phyloP scores from a whole-genome alignment of 257 asterid genomes.

The Jacaranda mimosifolia region DNA sequence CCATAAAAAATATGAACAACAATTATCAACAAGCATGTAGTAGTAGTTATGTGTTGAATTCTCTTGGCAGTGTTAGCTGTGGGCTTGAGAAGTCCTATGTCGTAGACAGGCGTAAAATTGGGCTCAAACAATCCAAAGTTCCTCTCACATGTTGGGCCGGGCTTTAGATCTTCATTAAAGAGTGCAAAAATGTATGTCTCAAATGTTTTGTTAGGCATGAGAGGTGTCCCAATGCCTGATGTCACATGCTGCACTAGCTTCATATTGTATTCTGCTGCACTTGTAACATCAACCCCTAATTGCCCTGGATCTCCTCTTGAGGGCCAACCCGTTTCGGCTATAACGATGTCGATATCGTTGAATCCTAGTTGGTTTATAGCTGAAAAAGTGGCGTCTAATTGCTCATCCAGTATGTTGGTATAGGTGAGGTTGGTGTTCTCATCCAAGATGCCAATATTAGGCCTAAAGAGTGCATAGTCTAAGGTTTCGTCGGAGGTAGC shows the following conservation, averaged over 20 bases:
- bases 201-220: conserved; percentile 50
- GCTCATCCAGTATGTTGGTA: conserved; percentile 58
- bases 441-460: conserved; percentile 45
- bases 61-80: conserved; percentile 40
- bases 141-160: conserved; percentile 76
- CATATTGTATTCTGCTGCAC: conserved; percentile 42
- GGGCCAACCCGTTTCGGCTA: conserved; percentile 61
- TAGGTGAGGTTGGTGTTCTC: conserved; percentile 41
- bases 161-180: conserved; percentile 71
- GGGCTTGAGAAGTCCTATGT: conserved; percentile 61
- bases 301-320: conserved; percentile 48
- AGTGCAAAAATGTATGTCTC: conserved; percentile 59
- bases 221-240: conserved; percentile 53
- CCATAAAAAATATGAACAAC: conserved; percentile 42
- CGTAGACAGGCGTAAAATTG: conserved; percentile 56
- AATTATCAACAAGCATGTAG: conserved; percentile 40
- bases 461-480: conserved; percentile 54
- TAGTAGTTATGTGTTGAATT: not conserved
- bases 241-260: conserved; percentile 46
- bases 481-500: conserved; percentile 37
- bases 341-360: conserved; percentile 45
- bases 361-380: conserved; percentile 45
- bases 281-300: conserved; percentile 39
- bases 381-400: conserved; percentile 47
- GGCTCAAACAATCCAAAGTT: conserved; percentile 62